Evolutionary conservation across 164 flowering plant species (phyloP).

Genomic region (Stephania japonica): DNA sequence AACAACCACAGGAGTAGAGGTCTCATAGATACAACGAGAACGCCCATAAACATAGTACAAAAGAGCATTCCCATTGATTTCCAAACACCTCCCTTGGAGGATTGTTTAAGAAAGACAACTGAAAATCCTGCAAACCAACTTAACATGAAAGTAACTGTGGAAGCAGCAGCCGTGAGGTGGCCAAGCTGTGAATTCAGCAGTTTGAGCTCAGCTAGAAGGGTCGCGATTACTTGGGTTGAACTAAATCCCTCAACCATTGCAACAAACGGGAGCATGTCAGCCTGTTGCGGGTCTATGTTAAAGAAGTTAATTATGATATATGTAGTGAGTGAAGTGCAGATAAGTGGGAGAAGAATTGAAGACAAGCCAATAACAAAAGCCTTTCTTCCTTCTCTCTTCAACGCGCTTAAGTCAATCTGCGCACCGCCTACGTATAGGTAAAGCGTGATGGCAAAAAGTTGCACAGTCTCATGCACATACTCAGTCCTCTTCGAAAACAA

Average conservation of each 20-base stretch:
- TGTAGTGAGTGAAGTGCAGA: background rate
- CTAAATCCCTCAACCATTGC: conserved; percentile 12
- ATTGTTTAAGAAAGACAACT: too few relatives aligned
- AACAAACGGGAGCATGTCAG: conserved; percentile 3
- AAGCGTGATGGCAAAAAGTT: conserved; percentile 20
- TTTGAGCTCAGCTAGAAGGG: conserved; percentile 36
- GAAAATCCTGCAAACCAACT: background rate
- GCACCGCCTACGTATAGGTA: conserved; percentile 26
- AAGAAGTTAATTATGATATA: background rate
- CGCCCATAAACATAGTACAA: background rate
- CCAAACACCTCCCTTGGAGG: background rate
- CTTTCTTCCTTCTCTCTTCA: conserved; percentile 17
- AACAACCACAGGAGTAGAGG: background rate
- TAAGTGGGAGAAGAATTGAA: conserved; percentile 5
- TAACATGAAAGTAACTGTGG: conserved; percentile 6
- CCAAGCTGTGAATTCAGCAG: conserved; percentile 46
- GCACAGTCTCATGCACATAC: background rate
- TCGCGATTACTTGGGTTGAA: conserved; percentile 28
- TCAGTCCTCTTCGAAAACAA: conserved; percentile 11
- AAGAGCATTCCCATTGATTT: background rate
- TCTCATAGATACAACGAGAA: background rate
- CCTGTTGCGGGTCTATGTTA: background rate
- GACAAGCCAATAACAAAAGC: conserved; percentile 19
- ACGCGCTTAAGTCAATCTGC: conserved; percentile 15
- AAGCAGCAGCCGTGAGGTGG: conserved; percentile 25